Conservation (phyloP, 179 eudicot genomes). For the Beta lomatogona region DNA sequence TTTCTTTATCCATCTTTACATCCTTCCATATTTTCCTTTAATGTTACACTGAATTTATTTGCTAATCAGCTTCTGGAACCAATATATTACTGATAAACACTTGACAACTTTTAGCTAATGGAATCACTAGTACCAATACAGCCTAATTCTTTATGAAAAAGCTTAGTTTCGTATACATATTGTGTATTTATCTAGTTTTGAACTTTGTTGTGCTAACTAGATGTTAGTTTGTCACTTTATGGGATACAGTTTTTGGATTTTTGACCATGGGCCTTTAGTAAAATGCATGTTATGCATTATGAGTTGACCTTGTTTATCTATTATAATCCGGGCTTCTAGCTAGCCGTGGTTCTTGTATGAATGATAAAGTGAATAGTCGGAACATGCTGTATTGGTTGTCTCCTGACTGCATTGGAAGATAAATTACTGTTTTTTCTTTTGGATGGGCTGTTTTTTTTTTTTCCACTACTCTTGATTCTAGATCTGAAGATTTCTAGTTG, state of each 20-base stretch:
- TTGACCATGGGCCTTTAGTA: not conserved
- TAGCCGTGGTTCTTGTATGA: not conserved
- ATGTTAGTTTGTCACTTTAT: not conserved
- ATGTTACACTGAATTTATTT: not conserved
- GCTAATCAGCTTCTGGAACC: not conserved
- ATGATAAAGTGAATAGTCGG: not conserved
- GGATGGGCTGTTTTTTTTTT: not conserved
- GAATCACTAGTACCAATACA: not conserved
- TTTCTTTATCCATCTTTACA: not conserved
- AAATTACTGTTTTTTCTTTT: too few relatives aligned
- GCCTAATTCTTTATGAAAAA: not conserved
- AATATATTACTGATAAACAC: not conserved
- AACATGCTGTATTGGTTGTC: not conserved
- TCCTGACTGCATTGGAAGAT: constrained; percentile 1
- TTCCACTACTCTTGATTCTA: not conserved
- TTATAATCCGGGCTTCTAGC: not conserved
- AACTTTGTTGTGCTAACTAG: not conserved
- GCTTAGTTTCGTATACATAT: not conserved
- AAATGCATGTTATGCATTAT: not conserved
- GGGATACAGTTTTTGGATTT: not conserved
- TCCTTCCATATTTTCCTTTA: not conserved
- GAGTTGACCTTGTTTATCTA: not conserved
- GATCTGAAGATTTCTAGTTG: not conserved
- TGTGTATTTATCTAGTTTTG: not conserved
- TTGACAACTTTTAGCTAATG: not conserved